Conservation (phyloP, 1,284 basidiomycete genomes). For the Erythrobasidium hasegawianum region DNA sequence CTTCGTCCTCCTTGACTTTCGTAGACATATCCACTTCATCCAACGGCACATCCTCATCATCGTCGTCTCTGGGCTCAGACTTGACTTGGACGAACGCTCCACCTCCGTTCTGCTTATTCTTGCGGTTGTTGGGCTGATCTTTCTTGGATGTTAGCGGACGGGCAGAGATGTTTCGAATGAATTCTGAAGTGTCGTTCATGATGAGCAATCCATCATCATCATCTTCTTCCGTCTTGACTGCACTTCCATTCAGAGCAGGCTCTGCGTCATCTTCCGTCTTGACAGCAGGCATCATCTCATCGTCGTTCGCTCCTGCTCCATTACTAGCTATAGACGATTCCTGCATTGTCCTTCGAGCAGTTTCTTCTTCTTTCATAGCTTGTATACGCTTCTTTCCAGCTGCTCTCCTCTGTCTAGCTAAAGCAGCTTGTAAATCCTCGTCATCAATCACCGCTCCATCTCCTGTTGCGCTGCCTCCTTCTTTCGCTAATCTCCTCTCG, state of each 20-base stretch:
- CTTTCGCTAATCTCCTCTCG: conserved; percentile 21
- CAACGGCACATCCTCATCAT: conserved; percentile 44
- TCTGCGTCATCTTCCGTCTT: conserved; percentile 55
- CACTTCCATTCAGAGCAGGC: conserved; percentile 48
- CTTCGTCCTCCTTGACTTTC: conserved; percentile 61
- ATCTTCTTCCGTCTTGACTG: conserved; percentile 60
- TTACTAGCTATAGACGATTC: conserved; percentile 15
- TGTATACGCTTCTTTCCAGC: conserved; percentile 75
- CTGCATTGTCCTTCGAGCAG: conserved; percentile 18
- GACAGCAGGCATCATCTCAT: conserved; percentile 41
- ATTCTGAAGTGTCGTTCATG: conserved; percentile 96
- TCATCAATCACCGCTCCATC: conserved; percentile 71
- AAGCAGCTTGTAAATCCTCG: conserved; percentile 91
- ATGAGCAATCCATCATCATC: conserved; percentile 62
- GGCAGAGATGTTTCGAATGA: conserved; percentile 79
- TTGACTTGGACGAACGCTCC: conserved; percentile 40
- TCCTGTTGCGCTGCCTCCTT: conserved; percentile 9
- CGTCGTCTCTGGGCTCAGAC: conserved; percentile 50
- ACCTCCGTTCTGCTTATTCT: conserved; percentile 2
- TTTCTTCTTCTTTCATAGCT: conserved; percentile 52
- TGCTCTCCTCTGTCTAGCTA: conserved; percentile 77
- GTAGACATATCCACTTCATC: conserved; percentile 62
- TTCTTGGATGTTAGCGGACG: conserved; percentile 53
- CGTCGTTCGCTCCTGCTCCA: not conserved
- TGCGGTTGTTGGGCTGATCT: conserved; percentile 40